Evolutionary conservation across 2,329 filamentous ascomycete species (phyloP).

Genomic region (Alternaria consortialis): DNA sequence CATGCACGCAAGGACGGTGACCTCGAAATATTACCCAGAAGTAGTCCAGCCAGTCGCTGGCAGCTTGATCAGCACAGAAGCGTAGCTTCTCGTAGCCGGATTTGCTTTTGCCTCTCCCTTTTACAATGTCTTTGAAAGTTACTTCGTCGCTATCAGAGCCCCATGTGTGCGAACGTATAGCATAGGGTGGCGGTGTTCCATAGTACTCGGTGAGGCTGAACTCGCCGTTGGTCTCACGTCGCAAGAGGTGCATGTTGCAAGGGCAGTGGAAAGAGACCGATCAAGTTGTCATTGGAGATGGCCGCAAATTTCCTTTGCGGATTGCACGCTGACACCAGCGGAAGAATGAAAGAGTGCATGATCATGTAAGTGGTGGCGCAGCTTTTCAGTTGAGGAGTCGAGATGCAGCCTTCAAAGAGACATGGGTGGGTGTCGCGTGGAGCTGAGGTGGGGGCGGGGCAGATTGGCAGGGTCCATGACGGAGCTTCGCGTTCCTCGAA

Average conservation of each 20-base stretch:
- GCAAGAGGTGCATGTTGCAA: background rate
- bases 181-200: background rate
- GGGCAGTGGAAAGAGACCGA: background rate
- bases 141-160: conserved; percentile 13
- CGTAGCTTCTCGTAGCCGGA: conserved; percentile 12
- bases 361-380: background rate
- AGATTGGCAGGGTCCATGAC: conserved; percentile 29
- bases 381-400: background rate
- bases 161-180: conserved; percentile 23
- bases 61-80: conserved; percentile 15
- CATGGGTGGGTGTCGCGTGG: conserved; percentile 4
- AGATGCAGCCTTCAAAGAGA: conserved; percentile 2
- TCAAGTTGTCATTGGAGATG: background rate
- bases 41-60: background rate
- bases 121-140: conserved; percentile 11
- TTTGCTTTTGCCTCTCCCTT: conserved; percentile 9
- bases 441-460: conserved; percentile 35
- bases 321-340: background rate
- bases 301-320: background rate
- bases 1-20: too few relatives aligned
- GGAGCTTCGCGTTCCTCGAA: conserved; percentile 20
- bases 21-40: background rate
- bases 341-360: background rate
- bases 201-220: background rate
- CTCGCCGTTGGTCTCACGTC: background rate